Conservation (phyloP, 1,284 basidiomycete species). For the Cerioporus squamosus region DNA sequence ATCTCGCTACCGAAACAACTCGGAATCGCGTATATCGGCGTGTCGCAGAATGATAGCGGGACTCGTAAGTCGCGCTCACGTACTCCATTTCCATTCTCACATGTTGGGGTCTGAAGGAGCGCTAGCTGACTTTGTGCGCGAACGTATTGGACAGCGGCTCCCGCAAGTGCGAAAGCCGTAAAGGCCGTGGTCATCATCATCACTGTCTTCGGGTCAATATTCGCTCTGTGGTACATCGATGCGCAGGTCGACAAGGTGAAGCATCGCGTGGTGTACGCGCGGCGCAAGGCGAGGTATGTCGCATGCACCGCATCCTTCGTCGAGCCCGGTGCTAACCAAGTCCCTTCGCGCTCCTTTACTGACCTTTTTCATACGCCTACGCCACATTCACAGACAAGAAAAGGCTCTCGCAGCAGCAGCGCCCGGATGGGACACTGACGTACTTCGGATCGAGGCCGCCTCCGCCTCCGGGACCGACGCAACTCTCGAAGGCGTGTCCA, state of each 20-base stretch:
- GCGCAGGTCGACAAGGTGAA: conserved; percentile 76
- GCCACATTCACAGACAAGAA: not conserved
- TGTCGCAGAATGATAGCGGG: conserved; percentile 27
- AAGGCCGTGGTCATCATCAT: conserved; percentile 66
- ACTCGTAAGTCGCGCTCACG: too few relatives aligned
- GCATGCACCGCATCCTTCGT: too few relatives aligned
- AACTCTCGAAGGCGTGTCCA: too few relatives aligned
- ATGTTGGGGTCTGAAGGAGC: too few relatives aligned
- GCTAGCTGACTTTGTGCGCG: too few relatives aligned
- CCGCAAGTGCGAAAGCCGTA: conserved; percentile 53
- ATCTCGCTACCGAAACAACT: conserved; percentile 82
- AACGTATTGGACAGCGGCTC: not conserved
- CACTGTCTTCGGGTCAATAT: conserved; percentile 72
- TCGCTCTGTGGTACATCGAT: conserved; percentile 85
- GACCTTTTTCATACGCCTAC: not conserved
- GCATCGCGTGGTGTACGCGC: conserved; percentile 71
- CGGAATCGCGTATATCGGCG: conserved; percentile 75
- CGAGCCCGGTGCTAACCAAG: not conserved
- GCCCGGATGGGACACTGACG: not conserved
- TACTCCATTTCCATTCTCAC: too few relatives aligned
- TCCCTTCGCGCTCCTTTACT: not conserved
- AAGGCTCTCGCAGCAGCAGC: not conserved
- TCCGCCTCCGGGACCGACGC: not conserved
- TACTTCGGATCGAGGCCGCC: not conserved
- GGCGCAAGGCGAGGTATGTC: conserved; percentile 43